These are phyloP conservation scores for Arthrobotrys pseudoclavata DNA, from an alignment of 2,329 filamentous ascomycete genomes.

Conservation along the genomic window DNA sequence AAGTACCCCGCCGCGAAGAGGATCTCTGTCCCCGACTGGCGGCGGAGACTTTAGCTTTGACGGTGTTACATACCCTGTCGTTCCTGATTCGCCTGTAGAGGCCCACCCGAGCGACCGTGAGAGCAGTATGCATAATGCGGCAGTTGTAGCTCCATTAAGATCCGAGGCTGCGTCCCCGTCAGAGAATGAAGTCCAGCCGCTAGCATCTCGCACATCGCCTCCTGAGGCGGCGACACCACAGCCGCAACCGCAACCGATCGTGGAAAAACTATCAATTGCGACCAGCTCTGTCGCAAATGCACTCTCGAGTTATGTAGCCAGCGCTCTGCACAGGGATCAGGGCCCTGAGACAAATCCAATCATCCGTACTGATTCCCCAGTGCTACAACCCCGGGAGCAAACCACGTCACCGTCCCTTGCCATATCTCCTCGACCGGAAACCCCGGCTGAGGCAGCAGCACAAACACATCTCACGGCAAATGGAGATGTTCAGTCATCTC, in stretches of 20 bases:
- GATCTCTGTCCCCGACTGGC: conserved; percentile 42
- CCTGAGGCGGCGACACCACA: conserved; percentile 30
- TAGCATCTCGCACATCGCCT: conserved; percentile 26
- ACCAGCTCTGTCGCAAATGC: conserved; percentile 38
- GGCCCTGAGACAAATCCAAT: conserved; percentile 30
- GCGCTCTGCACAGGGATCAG: conserved; percentile 39
- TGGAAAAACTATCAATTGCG: conserved; percentile 35
- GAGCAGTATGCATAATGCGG: background rate
- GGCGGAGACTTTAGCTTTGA: conserved; percentile 36
- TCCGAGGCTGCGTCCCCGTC: conserved; percentile 26
- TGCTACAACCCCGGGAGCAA: conserved; percentile 37
- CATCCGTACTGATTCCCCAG: conserved; percentile 23
- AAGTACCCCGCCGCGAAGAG: conserved; percentile 51
- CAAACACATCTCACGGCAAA: conserved; percentile 28
- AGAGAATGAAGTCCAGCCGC: conserved; percentile 29
- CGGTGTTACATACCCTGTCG: conserved; percentile 3
- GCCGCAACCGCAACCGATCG: conserved; percentile 30
- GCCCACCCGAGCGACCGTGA: background rate
- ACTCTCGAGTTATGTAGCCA: conserved; percentile 41
- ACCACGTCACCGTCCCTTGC: conserved; percentile 46
- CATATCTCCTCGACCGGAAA: conserved; percentile 13
- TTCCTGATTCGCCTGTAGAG: conserved; percentile 36
- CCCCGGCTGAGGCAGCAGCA: conserved; percentile 22
- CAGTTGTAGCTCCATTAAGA: background rate
- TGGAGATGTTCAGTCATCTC: conserved; percentile 13